Base-by-base conservation (phyloP, 2,329 filamentous ascomycete species). In the Diaporthe longicolla region DNA sequence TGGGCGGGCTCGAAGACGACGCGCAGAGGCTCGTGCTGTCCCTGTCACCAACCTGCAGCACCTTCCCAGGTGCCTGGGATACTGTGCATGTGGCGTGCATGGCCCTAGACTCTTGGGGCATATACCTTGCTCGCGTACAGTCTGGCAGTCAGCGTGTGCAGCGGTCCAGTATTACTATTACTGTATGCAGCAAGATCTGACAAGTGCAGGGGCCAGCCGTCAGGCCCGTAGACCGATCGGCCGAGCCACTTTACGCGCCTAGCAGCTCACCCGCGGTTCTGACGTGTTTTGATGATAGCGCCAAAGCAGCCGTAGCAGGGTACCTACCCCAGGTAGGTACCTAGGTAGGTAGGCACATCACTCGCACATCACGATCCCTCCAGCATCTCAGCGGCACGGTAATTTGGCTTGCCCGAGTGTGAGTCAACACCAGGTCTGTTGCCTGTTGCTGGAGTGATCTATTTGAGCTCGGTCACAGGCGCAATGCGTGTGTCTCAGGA, bases 21-120 rank as follows among this genome's bases (percentile, higher is more conserved):
- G 63, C 73, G 73, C 73, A 63, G 70, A 58, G 63, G 61, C 73
- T 72, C 45, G 73, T 73, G 73, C 73, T 65, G 58, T 43, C 57
- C 71, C 71, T 65, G 65, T 40, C 58, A 55, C 58, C 58, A n/a
- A 19, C 32, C 35, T 54, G 65, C 73, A 63, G 37, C 59, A 65
- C 70, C 70, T 71, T 58, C 54, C 57, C 54, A 72, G 61, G 71
- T 68, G 21, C 40, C 52, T 68, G 58, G 21, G 52, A 54, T 73
- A 48, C 63, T 61, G 63, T 57, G 29, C 54, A 50, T 35, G 21
- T 10, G 21, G 57, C 61, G 37, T 45, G 52, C 43, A 37, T 50
- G 26, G 43, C 37, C 54, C 43, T 50, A 24, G 26, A 52, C 24
- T n/a, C n/a, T 24, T 59, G 55, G 1, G 24, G 26, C 17, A 21